Percentiles rank a stretch among this genome's conserved stretches.
phyloP scores from a whole-genome alignment of 495 filamentous ascomycete species.

The Hyphodiscus hymeniophilus region DNA sequence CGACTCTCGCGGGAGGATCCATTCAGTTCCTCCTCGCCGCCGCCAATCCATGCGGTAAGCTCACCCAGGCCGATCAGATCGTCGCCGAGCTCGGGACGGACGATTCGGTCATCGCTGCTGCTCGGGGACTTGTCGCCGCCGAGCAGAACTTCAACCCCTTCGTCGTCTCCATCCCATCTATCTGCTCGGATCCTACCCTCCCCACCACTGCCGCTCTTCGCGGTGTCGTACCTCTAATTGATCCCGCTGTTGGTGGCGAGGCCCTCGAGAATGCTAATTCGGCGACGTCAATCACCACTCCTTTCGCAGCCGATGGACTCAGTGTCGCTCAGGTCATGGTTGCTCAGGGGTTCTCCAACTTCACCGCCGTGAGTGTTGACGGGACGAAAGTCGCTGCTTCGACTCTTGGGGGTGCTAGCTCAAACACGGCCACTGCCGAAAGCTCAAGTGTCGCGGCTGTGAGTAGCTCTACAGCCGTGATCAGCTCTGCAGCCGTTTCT shows the following conservation, averaged over 20 bases:
- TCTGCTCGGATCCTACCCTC: conserved; percentile 50
- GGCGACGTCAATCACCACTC: conserved; percentile 34
- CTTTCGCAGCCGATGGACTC: conserved; percentile 44
- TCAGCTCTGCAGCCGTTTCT: not conserved
- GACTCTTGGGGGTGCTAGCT: not conserved
- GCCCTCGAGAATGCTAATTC: conserved; percentile 47
- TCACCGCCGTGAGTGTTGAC: conserved; percentile 30
- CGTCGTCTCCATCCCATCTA: conserved; percentile 40
- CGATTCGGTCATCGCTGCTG: conserved; percentile 43
- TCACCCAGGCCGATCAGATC: conserved; percentile 45
- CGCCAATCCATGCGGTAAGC: conserved; percentile 22
- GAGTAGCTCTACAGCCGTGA: not conserved
- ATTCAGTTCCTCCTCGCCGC: conserved; percentile 18
- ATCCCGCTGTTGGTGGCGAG: conserved; percentile 45
- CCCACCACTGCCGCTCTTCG: conserved; percentile 47
- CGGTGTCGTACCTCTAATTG: conserved; percentile 52
- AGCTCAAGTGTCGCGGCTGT: conserved; percentile 1
- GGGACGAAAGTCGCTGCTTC: conserved; percentile 10
- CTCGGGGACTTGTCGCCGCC: conserved; percentile 50
- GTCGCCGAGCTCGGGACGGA: conserved; percentile 45
- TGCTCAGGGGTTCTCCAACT: conserved; percentile 46
- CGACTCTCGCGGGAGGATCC: conserved; percentile 18
- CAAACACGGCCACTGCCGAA: conserved; percentile 7
- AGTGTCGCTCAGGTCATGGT: conserved; percentile 47
- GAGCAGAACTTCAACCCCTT: conserved; percentile 67